Evolutionary conservation across 2,329 filamentous ascomycete genomes (phyloP), one percentile per base, ranked within the genome.

Genomic region (Colletotrichum lupini): DNA sequence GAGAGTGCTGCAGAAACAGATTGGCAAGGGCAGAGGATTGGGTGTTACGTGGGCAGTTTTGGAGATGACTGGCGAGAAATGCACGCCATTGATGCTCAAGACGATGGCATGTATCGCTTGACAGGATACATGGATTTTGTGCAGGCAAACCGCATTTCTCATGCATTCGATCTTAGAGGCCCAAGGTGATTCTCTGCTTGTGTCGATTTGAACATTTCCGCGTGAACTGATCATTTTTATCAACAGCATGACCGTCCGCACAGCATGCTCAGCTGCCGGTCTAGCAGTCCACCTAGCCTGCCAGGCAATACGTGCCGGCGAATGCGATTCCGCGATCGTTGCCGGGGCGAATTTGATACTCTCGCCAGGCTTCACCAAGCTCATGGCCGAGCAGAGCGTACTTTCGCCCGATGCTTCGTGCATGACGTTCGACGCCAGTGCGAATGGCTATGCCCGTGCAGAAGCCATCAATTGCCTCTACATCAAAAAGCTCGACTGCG

Each of bases 371-470:
- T 59, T 37, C 30, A 37, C 30, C 30, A 37, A 24, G 14, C 30
- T 37, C 11, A 59, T 59, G 30, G 57, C 30, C 5, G 30, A 59
- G 57, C 30, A 37, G 12, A 16, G 77, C 14, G 74, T 79, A 0
- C 75, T 81, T 4, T 78, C 76, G 3, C 76, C 80, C 4, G 72
- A 75, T 19, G 77, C 77, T 5, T 72, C 62, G 2, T 79, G 76
- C 71, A 75, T 79, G 60, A 79, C 77, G 8, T 86, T 83, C 62
- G 84, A 85, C 56, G 76, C 79, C 9, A 72, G 76, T 6, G 87
- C 84, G 0, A 78, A 86, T 64, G 87, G 87, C 0, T 89, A 87
- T 68, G 84, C 79, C 4, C 60, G 60, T 4, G 60, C 24, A 9
- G 85, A 87, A 67, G 85, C 83, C 8, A 76, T 82, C 22, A 81